Conservation (phyloP, 179 eudicot genomes). For the Camellia oleifera region DNA sequence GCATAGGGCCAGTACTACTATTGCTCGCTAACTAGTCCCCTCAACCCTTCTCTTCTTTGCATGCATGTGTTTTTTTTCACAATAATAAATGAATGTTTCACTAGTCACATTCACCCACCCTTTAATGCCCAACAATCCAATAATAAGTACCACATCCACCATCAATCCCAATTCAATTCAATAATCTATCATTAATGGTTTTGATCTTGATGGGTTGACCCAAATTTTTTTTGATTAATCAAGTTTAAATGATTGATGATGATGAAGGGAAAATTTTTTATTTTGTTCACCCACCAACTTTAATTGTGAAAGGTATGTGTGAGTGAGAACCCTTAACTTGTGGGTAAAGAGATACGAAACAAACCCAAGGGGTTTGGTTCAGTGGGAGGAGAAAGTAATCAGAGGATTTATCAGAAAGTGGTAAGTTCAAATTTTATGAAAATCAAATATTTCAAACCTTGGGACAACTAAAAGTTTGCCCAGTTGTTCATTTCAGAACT, state of each 20-base stretch:
- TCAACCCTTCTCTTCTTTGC: background rate
- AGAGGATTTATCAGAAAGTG: no score
- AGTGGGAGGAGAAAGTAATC: no score
- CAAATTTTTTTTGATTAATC: background rate
- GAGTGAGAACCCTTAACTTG: background rate
- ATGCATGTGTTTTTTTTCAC: background rate
- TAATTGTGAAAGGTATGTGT: constrained; percentile 16
- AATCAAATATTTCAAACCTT: no score
- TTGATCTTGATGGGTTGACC: background rate
- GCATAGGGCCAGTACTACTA: background rate
- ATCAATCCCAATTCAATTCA: background rate
- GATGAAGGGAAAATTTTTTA: background rate
- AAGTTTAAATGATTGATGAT: background rate
- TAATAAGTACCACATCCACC: background rate
- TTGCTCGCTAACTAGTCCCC: background rate
- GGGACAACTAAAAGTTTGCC: no score
- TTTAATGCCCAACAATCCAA: background rate
- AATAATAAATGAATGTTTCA: background rate
- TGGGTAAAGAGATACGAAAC: constrained; percentile 3
- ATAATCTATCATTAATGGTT: background rate
- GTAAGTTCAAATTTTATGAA: no score
- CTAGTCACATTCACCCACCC: background rate
- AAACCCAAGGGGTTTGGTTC: background rate
- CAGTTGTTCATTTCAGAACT: no score
- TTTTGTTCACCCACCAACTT: constrained; percentile 5